Conservation (phyloP, 371 early-diverging fungal genomes). For the Haplosporangium sp. region DNA sequence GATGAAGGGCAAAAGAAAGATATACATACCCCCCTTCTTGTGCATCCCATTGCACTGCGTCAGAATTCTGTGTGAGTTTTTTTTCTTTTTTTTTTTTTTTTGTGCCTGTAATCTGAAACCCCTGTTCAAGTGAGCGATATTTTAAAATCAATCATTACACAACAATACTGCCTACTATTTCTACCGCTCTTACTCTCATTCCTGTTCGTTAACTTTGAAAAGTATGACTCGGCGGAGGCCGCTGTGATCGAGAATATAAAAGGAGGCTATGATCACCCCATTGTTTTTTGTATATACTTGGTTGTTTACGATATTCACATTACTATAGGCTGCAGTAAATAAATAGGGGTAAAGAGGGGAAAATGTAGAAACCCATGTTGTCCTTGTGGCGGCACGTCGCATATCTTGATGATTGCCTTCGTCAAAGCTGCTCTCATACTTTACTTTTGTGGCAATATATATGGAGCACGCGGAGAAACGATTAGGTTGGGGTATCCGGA, state of each 20-base stretch:
- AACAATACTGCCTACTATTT: background rate
- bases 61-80: background rate
- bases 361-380: background rate
- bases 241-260: slow-evolving; percentile 6
- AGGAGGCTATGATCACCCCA: slow-evolving; percentile 28
- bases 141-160: background rate
- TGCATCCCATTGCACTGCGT: slow-evolving; percentile 15
- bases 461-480: background rate
- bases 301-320: background rate
- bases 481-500: background rate
- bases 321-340: background rate
- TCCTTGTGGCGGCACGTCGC: slow-evolving; percentile 1
- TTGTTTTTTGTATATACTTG: slow-evolving; percentile 6
- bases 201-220: background rate
- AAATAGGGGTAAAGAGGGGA: slow-evolving; percentile 23
- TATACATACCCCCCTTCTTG: background rate
- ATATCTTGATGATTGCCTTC: background rate
- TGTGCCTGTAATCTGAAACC: background rate
- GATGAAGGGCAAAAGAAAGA: background rate
- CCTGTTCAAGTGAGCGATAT: slow-evolving; percentile 3
- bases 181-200: slow-evolving; percentile 1
- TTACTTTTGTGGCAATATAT: background rate
- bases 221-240: slow-evolving; percentile 1
- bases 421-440: background rate
- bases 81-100: background rate